Percentiles rank a stretch among this genome's conserved stretches.
Evolutionary conservation across 2,329 filamentous ascomycete genomes (phyloP).

Genomic region (Pseudogymnoascus sp.): DNA sequence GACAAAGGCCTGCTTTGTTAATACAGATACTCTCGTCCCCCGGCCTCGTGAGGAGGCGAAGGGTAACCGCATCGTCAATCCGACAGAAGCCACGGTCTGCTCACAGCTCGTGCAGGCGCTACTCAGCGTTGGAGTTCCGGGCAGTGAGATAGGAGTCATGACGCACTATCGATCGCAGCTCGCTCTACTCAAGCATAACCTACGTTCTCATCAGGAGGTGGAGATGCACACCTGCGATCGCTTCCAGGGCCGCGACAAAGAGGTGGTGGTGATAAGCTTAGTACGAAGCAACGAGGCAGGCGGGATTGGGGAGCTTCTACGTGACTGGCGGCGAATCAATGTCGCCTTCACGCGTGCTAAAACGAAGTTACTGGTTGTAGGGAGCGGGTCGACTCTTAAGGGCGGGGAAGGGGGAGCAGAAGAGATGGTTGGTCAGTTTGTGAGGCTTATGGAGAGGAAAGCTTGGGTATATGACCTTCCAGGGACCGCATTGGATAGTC

Average conservation of each 20-base stretch:
- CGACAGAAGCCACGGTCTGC: slow-evolving; percentile 68
- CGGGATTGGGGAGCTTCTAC: slow-evolving; percentile 81
- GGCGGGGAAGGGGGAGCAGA: slow-evolving; percentile 50
- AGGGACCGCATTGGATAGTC: slow-evolving; percentile 52
- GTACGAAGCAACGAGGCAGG: slow-evolving; percentile 78
- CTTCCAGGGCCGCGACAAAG: slow-evolving; percentile 94
- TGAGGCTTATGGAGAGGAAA: slow-evolving; percentile 65
- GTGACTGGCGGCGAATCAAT: slow-evolving; percentile 88
- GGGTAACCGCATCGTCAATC: slow-evolving; percentile 82
- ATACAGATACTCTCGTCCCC: slow-evolving; percentile 68
- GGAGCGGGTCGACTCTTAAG: slow-evolving; percentile 68
- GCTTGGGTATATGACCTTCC: slow-evolving; percentile 75
- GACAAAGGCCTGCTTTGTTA: slow-evolving; percentile 74
- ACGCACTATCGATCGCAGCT: slow-evolving; percentile 95
- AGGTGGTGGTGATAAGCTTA: slow-evolving; percentile 77
- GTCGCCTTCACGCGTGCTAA: slow-evolving; percentile 90
- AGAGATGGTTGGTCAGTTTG: slow-evolving; percentile 68
- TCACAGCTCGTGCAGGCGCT: slow-evolving; percentile 74
- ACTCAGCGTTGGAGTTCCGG: slow-evolving; percentile 63
- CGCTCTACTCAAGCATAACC: slow-evolving; percentile 64
- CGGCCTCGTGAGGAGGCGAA: slow-evolving; percentile 61
- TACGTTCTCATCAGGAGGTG: slow-evolving; percentile 54
- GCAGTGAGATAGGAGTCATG: slow-evolving; percentile 80
- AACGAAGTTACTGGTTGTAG: slow-evolving; percentile 82
- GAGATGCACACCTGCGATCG: slow-evolving; percentile 97